Evolutionary conservation across 2,329 filamentous ascomycete species (phyloP).

Genomic region (Colletotrichum tamarilloi): DNA sequence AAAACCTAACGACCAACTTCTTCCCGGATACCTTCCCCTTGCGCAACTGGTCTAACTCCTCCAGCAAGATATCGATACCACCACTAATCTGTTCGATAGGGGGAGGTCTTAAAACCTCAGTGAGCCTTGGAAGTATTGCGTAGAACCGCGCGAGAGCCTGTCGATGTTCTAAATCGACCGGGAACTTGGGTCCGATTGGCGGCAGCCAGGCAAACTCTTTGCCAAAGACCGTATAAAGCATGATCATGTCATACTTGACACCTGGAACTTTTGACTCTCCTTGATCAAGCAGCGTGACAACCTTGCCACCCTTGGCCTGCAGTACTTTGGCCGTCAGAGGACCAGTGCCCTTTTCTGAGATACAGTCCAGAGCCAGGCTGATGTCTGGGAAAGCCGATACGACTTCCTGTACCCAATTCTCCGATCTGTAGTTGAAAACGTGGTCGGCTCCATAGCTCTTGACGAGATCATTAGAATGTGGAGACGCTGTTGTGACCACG

Average conservation of each 20-base stretch:
- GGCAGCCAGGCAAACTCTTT: constrained; percentile 41
- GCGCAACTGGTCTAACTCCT: constrained; percentile 37
- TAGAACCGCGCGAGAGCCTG: constrained; percentile 39
- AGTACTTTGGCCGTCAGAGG: constrained; percentile 41
- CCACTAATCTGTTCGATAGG: constrained; percentile 32
- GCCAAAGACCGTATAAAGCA: constrained; percentile 42
- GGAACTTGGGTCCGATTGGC: constrained; percentile 43
- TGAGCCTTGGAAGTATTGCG: constrained; percentile 32
- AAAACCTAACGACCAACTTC: constrained; percentile 38
- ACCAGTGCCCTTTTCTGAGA: constrained; percentile 43
- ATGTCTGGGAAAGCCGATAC: constrained; percentile 39
- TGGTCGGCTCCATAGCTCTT: constrained; percentile 55
- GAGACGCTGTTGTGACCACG: constrained; percentile 26
- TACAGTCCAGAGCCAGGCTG: constrained; percentile 43
- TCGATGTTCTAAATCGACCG: constrained; percentile 41
- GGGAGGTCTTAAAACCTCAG: constrained; percentile 34
- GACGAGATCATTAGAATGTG: constrained; percentile 51
- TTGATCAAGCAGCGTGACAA: constrained; percentile 40
- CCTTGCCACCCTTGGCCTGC: constrained; percentile 41
- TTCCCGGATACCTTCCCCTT: constrained; percentile 38
- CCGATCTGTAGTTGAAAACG: constrained; percentile 57
- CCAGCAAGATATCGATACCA: constrained; percentile 37
- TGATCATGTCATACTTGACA: constrained; percentile 39
- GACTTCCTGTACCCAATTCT: neutral
- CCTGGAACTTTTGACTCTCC: constrained; percentile 36